These are phyloP conservation scores for Phytopythium aichiense DNA, from an alignment of 352 stramenopile genomes.

Conservation along the genomic window DNA sequence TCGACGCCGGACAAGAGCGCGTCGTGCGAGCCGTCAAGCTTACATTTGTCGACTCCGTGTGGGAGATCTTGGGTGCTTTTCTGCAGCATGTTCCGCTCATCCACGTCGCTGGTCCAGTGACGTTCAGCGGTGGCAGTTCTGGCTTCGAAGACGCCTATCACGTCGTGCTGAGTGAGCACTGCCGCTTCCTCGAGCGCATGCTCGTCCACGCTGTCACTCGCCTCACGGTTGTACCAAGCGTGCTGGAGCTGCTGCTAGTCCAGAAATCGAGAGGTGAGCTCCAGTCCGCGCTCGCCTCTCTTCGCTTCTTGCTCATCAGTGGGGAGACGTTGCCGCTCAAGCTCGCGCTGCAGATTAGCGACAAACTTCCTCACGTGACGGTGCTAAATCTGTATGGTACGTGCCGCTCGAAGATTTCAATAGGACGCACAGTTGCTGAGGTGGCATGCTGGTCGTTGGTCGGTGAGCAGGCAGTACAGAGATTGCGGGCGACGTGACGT, in stretches of 20 bases:
- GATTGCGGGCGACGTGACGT: slow-evolving; percentile 56
- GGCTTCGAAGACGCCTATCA: neutral
- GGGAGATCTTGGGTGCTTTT: slow-evolving; percentile 49
- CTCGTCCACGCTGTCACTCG: slow-evolving; percentile 23
- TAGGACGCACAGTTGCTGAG: neutral
- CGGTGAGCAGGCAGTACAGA: slow-evolving; percentile 42
- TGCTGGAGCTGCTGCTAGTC: slow-evolving; percentile 40
- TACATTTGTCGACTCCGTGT: slow-evolving; percentile 51
- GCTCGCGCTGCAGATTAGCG: slow-evolving; percentile 17
- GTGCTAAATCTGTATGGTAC: slow-evolving; percentile 63
- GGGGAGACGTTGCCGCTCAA: slow-evolving; percentile 35
- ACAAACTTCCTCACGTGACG: slow-evolving; percentile 19
- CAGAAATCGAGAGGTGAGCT: slow-evolving; percentile 9
- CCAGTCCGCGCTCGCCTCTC: slow-evolving; percentile 7
- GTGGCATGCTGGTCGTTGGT: neutral
- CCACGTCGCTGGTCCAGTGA: slow-evolving; percentile 20
- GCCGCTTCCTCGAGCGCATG: slow-evolving; percentile 22
- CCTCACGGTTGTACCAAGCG: slow-evolving; percentile 47
- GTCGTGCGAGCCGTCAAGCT: slow-evolving; percentile 42
- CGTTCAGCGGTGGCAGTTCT: neutral
- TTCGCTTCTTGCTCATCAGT: slow-evolving; percentile 47
- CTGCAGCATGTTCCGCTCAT: slow-evolving; percentile 35
- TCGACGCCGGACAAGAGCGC: slow-evolving; percentile 20
- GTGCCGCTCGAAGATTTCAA: slow-evolving; percentile 1
- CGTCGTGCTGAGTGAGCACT: slow-evolving; percentile 34